Base-by-base conservation (phyloP, 225 moss, liverwort and hornwort genomes). In the Lunularia cruciata region DNA sequence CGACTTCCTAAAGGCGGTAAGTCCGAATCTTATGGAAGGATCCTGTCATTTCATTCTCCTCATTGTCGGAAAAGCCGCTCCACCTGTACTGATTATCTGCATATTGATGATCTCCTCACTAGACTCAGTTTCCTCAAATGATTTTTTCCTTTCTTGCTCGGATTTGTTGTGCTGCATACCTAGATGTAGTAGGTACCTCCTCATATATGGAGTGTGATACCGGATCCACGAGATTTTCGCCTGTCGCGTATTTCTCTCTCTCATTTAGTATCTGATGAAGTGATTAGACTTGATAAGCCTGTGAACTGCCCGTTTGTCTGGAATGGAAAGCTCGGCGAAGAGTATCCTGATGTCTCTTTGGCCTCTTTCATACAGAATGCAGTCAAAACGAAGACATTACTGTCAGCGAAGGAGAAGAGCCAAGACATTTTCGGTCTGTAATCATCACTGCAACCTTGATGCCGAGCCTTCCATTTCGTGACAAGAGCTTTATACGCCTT, bases 401-500 rank as follows among this genome's bases (percentile, higher is more conserved):
- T 90, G 10, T 73, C 78, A 18, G 77, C 87, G 37, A 86, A 78
- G 59, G 85, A 72, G 57, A 70, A 63, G 57, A 59, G 79, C 45
- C 72, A 67, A 15, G 87, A 87, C 57, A 80, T 83, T 83, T 63
- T 95, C 76, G 95, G 87, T 88, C 47, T 63, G 62, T 47, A 43
- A n/a, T 2, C 23, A 40, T 8, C 20, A 40, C 7, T 40, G 22
- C 25, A 20, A 36, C 35, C 20, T 20, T 38, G 39, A 51, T n/a
- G n/a, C n/a, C n/a, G n/a, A n/a, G n/a, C n/a, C n/a, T 20, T n/a
- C 51, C 43, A 43, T 2, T 6, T 43, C 16, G 16, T 43, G n/a
- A n/a, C n/a, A n/a, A n/a, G n/a, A n/a, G 16, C 43, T 2, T 43
- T 43, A 10, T 6, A 43, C 43, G 9, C 12, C 25, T 8, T 40